phyloP scores from a whole-genome alignment of 306 rosid species.

The Trifolium dubium region DNA sequence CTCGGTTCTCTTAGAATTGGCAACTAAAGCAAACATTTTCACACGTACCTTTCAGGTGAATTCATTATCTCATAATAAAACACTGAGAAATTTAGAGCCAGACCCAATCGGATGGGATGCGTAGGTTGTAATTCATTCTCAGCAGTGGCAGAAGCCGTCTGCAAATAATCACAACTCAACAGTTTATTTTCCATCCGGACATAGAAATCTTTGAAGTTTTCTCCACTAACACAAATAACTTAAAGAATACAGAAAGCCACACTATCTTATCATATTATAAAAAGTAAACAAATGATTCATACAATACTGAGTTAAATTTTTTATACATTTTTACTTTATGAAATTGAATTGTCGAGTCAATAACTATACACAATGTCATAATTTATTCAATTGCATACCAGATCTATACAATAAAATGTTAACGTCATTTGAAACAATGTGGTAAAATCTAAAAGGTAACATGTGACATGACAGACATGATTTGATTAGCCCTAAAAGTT shows the following conservation, averaged over 20 bases:
- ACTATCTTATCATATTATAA: background rate
- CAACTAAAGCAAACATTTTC: conserved; percentile 6
- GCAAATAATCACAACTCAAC: conserved; percentile 13
- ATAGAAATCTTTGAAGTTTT: conserved; percentile 6
- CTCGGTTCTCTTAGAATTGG: background rate
- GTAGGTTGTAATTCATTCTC: conserved; percentile 73
- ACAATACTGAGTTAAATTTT: no score
- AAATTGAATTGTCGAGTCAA: no score
- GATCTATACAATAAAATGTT: no score
- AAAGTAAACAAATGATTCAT: conserved; percentile 24
- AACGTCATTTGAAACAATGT: no score
- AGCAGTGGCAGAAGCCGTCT: conserved; percentile 69
- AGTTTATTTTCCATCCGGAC: background rate
- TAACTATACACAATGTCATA: no score
- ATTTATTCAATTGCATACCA: no score
- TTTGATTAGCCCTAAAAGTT: background rate
- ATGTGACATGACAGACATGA: background rate
- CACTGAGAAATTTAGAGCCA: conserved; percentile 80
- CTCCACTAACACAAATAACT: background rate
- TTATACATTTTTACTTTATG: no score
- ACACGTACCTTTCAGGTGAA: conserved; percentile 73
- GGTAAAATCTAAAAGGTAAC: no score
- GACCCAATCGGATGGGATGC: conserved; percentile 76
- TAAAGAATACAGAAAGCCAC: background rate
- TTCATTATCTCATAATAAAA: conserved; percentile 86